Percentiles rank a stretch among this genome's conserved stretches.
phyloP scores from a whole-genome alignment of 2,329 filamentous ascomycete genomes.

The Podosphaera aphanis region DNA sequence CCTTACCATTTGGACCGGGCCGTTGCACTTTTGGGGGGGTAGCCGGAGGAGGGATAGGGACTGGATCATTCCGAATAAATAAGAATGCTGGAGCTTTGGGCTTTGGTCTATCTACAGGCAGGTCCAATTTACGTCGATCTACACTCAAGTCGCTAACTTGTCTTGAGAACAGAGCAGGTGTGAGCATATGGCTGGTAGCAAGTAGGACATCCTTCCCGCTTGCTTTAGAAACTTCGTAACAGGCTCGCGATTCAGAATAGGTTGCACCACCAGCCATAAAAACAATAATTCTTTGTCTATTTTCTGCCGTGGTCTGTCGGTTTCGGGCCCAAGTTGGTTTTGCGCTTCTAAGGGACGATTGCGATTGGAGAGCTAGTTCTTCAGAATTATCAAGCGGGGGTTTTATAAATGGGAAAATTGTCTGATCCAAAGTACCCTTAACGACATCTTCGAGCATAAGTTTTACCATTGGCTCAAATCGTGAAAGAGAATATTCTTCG shows the following conservation, averaged over 20 bases:
- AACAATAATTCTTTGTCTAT: slow-evolving; percentile 71
- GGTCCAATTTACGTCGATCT: slow-evolving; percentile 50
- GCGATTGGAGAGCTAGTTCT: slow-evolving; percentile 27
- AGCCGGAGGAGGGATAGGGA: slow-evolving; percentile 19
- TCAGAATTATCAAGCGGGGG: slow-evolving; percentile 41
- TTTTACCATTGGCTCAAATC: slow-evolving; percentile 65
- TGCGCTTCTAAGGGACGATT: slow-evolving; percentile 65
- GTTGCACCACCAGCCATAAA: slow-evolving; percentile 93
- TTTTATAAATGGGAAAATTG: slow-evolving; percentile 48
- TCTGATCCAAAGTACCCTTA: slow-evolving; percentile 41
- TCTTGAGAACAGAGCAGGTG: slow-evolving; percentile 56
- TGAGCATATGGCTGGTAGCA: slow-evolving; percentile 78
- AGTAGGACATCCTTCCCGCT: slow-evolving; percentile 68
- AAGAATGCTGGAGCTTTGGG: slow-evolving; percentile 69
- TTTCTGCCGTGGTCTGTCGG: slow-evolving; percentile 50
- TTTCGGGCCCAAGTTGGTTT: slow-evolving; percentile 91
- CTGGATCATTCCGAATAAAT: slow-evolving; percentile 46
- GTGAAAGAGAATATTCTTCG: slow-evolving; percentile 67
- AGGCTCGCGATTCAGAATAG: slow-evolving; percentile 69
- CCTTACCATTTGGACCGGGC: slow-evolving; percentile 5
- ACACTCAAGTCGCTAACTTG: slow-evolving; percentile 61
- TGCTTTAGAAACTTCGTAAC: slow-evolving; percentile 61
- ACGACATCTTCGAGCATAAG: slow-evolving; percentile 57
- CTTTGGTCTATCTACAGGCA: slow-evolving; percentile 60
- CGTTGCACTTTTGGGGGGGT: slow-evolving; percentile 4